Base-by-base conservation (phyloP, 2,329 filamentous ascomycete species). In the Colletotrichum tofieldiae region DNA sequence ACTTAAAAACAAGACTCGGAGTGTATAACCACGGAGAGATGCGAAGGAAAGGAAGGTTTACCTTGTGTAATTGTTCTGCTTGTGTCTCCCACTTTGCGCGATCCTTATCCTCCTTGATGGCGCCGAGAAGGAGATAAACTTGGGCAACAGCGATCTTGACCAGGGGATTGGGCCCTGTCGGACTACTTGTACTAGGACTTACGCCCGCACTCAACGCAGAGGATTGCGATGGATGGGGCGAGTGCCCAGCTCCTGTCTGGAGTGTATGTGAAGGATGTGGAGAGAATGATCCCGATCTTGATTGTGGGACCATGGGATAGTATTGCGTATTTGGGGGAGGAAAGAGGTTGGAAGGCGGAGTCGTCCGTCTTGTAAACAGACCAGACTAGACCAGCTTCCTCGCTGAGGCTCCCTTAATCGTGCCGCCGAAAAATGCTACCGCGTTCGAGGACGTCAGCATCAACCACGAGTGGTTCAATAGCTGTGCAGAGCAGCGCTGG, bases 61-160 rank as follows among this genome's bases (percentile, higher is more conserved):
- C 95, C 90, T 97, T 97, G 83, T 92, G 92, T 79, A 99, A 93
- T 86, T 97, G 95, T 79, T 97, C 94, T 80, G 92, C 92, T 85
- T 98, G 95, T 76, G 92, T 88, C 82, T 97, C 94, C 93, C 94
- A 98, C 93, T 97, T 98, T 79, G 90, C 90, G 80, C 92, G 91
- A 80, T 91, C 95, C 85, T 95, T 95, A 82, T 97, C 96, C 86
- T 98, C 95, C 83, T 96, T 98, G 81, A 98, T 93, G 43, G 94
- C 95, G 85, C 95, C 96, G 76, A 99, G 89, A 70, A 99, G 90
- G 75, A 99, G 91, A 85, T 96, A 97, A 76, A 98, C 92, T 86
- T 99, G 96, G 76, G 96, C 95, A 79, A 98, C 92, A 78, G 96
- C 95, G 82, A 99, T 96, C 85, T 97, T 98, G 73, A 93, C 93